Evolutionary conservation across 2,329 filamentous ascomycete genomes (phyloP).

Genomic region (Exophiala bonariae): DNA sequence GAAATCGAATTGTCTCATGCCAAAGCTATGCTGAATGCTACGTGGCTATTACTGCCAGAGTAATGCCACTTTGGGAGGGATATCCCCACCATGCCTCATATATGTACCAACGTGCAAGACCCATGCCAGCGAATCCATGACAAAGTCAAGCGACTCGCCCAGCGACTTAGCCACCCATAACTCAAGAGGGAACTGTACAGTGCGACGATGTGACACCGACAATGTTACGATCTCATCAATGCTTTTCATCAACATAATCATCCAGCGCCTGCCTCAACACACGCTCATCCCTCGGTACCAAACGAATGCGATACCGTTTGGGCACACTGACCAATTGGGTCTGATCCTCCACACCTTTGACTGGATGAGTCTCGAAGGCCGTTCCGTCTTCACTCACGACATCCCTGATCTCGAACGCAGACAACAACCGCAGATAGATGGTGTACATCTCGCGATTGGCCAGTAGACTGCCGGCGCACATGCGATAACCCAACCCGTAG

Average conservation of each 20-base stretch:
- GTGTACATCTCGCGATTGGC: constrained; percentile 67
- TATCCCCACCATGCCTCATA: too few relatives aligned
- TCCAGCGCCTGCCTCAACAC: constrained; percentile 45
- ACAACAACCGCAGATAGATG: constrained; percentile 62
- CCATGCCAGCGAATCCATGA: too few relatives aligned
- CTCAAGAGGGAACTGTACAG: too few relatives aligned
- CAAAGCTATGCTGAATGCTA: too few relatives aligned
- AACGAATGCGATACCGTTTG: constrained; percentile 56
- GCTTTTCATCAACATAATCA: constrained; percentile 19
- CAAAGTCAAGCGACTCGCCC: too few relatives aligned
- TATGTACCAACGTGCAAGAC: too few relatives aligned
- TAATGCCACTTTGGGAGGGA: too few relatives aligned
- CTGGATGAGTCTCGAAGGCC: constrained; percentile 49
- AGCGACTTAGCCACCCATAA: too few relatives aligned
- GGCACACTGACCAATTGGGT: constrained; percentile 64
- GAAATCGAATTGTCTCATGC: too few relatives aligned
- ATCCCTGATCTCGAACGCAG: constrained; percentile 60
- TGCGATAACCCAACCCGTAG: constrained; percentile 66
- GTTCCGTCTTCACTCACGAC: constrained; percentile 51
- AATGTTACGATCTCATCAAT: constrained; percentile 8
- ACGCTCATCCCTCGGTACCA: constrained; percentile 56
- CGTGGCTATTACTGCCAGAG: too few relatives aligned
- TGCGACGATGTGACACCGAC: too few relatives aligned
- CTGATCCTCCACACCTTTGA: constrained; percentile 61
- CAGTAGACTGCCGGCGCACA: constrained; percentile 65